Conservation (phyloP, 805 yeast species). For the Starmerella stigmatis region DNA sequence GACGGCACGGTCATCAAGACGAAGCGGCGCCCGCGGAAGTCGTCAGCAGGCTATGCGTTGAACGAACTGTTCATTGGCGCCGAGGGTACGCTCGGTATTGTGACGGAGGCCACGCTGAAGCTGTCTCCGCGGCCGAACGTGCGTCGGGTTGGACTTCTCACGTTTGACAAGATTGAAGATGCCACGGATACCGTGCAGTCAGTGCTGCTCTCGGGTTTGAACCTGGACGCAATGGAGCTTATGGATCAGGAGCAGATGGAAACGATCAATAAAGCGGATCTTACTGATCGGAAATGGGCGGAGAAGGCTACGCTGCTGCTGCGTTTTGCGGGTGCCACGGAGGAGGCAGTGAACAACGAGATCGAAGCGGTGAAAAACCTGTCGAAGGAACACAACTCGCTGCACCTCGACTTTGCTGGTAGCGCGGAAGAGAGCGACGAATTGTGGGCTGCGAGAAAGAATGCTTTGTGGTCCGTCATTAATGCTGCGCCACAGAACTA, state of each 20-base stretch:
- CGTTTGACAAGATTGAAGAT: constrained; percentile 30
- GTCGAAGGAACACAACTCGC: constrained; percentile 36
- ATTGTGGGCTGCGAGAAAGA: constrained; percentile 76
- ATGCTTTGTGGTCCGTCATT: constrained; percentile 61
- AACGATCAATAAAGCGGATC: constrained; percentile 56
- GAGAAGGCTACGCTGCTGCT: constrained; percentile 68
- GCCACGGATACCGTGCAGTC: constrained; percentile 30
- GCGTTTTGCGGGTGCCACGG: constrained; percentile 32
- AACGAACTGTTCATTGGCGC: constrained; percentile 71
- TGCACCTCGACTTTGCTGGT: constrained; percentile 53
- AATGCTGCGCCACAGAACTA: constrained; percentile 57
- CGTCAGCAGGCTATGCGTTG: constrained; percentile 72
- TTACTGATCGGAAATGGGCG: constrained; percentile 44
- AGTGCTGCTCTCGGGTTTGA: constrained; percentile 59
- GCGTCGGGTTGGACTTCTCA: constrained; percentile 53
- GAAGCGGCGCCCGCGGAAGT: constrained; percentile 63
- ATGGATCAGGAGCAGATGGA: constrained; percentile 64
- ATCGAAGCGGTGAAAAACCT: constrained; percentile 35
- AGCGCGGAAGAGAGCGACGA: constrained; percentile 57
- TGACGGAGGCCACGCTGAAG: constrained; percentile 43
- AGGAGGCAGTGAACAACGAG: constrained; percentile 43
- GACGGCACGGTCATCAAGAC: constrained; percentile 78
- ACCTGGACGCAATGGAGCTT: constrained; percentile 69
- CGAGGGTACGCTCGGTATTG: constrained; percentile 61
- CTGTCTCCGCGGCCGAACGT: constrained; percentile 37